Evolutionary conservation across 306 rosid species (phyloP), one percentile per base, ranked within the genome.

Genomic region (Lagenaria siceraria): DNA sequence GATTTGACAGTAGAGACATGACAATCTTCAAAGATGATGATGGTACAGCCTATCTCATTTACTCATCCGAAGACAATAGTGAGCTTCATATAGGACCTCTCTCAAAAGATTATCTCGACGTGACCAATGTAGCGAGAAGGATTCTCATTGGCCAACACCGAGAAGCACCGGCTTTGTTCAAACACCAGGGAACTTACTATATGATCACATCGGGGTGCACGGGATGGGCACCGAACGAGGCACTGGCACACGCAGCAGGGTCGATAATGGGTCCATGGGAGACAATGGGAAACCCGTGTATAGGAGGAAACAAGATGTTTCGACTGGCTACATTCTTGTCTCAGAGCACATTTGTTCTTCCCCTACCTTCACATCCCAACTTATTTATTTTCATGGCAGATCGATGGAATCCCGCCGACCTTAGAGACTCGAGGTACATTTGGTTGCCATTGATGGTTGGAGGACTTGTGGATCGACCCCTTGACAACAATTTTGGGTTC

Each of bases 121-220:
- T 89, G 63, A 86, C 91, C 14, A 77, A 88, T 1, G 70, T 79
- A 0, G 21, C 88, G 90, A 87, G 86, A 81, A 87, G 96, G 78
- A 77, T 92, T 80, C 96, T 96, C 12, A 87, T 96, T 13, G 99
- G 96, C 79, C 98, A 92, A 53, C 98, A 85, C 59, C 82, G 97
- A 79, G 99, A 96, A 90, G 98, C 99, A n/a, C 99, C 99, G 1
- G 97, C 96, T 24, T 14, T 96, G 66, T 90, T 96, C 90, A 96
- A 96, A 89, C 84, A 90, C 79, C 85, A 75, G 54, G 94, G 92
- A 33, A 92, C 98, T 77, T 92, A 96, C 82, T 96, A 96, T 84
- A 96, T 96, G 99, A 89, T 96, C 79, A 96, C 99, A 49, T 96
- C 99, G 5, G 99, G 98, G 71, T 96, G 99, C 85, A 87, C 98